Base-by-base conservation (phyloP, 805 yeast species). In the Wickerhamiella vanderwaltii region DNA sequence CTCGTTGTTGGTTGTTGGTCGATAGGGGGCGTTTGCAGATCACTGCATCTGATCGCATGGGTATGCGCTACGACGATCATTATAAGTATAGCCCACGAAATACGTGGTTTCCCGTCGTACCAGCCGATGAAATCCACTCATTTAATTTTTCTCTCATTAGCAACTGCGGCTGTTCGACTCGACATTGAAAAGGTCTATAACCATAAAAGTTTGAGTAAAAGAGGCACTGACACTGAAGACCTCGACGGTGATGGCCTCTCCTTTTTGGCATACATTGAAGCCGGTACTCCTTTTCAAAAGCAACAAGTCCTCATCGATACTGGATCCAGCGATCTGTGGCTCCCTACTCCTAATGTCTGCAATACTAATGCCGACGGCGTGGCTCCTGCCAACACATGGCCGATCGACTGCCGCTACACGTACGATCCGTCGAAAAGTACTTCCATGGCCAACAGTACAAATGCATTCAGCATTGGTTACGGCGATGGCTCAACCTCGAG, bases 261-360 rank as follows among this genome's bases (percentile, higher is more conserved):
- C 22, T 45, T 28, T 19, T 19, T 35, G 16, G 43, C 43, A 6
- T 31, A 20, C 15, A 6, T 41, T 5, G 22, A 35, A 35, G 40
- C 35, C 1, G 44, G 41, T 18, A 71, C 82, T 0, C 68, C 75
- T 1, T 49, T 62, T 0, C 78, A 77, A 48, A 48, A 58, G 4
- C 63, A 77, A 3, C 63, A 62, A 3, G 75, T 77, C 9, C 55
- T 77, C 20, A 56, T 80, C 9, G 42, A 38, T 25, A 79, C 86
- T 2, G 86, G 86, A 2, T 77, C 85, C 0, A 69, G 82, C 1
- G 86, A 79, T 54, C 55, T 77, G 33, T 77, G 81, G 80, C 69
- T 77, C 25, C 62, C 67, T 84, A 1, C 59, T 77, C 36, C 77
- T 61, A 53, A 19, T 11, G 31, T 20, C 26, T 37, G 40, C 28